These are phyloP conservation scores for Logfia minima DNA, from an alignment of 129 eudicot genomes.

Conservation along the genomic window DNA sequence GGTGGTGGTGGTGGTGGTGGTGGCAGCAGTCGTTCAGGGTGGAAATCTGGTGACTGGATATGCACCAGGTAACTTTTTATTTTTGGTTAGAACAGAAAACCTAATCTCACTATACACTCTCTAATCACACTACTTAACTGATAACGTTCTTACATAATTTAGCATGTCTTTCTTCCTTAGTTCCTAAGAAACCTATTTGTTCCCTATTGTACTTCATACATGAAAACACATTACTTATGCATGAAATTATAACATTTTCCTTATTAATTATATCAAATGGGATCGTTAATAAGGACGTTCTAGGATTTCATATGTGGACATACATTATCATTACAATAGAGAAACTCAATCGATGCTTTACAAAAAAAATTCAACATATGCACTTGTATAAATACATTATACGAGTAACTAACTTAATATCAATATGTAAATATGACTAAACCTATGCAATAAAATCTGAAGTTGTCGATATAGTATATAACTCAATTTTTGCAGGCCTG, in stretches of 20 bases:
- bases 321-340: background rate
- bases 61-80: conserved; percentile 56
- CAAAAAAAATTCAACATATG: background rate
- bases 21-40: conserved; percentile 81
- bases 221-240: conserved; percentile 9
- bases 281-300: background rate
- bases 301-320: background rate
- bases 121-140: conserved; percentile 3
- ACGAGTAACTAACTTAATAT: too few species aligned
- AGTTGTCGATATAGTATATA: background rate
- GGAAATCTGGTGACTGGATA: conserved; percentile 81
- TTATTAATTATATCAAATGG: background rate
- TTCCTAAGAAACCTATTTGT: conserved; percentile 21
- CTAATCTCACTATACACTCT: background rate
- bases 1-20: conserved; percentile 44
- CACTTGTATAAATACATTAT: background rate
- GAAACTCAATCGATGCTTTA: background rate
- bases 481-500: conserved; percentile 53
- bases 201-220: conserved; percentile 19
- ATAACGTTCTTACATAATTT: background rate
- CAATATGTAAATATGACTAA: too few species aligned
- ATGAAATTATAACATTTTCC: conserved; percentile 17
- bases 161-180: background rate
- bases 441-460: too few species aligned
- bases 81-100: background rate